These are phyloP conservation scores for Cladorrhinum samala DNA, from an alignment of 495 filamentous ascomycete species.

Conservation along the genomic window DNA sequence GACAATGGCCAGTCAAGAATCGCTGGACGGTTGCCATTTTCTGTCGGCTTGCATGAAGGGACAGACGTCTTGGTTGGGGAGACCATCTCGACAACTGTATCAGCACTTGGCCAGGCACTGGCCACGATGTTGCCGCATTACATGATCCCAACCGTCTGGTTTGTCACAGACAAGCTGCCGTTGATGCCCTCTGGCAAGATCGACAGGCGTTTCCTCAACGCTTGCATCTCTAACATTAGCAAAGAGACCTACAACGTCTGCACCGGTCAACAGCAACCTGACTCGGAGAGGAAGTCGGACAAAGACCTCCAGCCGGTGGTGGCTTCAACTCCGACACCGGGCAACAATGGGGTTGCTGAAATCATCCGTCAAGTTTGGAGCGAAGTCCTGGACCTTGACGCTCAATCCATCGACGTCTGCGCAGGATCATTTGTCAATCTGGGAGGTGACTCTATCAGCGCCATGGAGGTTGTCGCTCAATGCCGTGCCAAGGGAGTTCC, in stretches of 20 bases:
- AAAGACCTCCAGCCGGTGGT: too few relatives aligned
- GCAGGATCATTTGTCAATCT: conserved; percentile 47
- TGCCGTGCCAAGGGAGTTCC: conserved; percentile 1
- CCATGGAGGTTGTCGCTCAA: conserved; percentile 37
- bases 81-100: neutral
- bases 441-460: conserved; percentile 57
- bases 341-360: conserved; percentile 6
- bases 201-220: conserved; percentile 9
- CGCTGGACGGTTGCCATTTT: neutral
- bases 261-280: neutral
- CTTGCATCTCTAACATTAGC: conserved; percentile 6
- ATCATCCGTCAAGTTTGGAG: conserved; percentile 11
- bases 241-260: conserved; percentile 7
- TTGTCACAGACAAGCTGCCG: conserved; percentile 17
- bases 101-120: neutral
- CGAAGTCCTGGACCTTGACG: conserved; percentile 10
- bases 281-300: neutral
- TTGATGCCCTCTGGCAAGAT: conserved; percentile 23
- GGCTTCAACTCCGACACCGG: neutral
- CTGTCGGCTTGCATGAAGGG: neutral
- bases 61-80: neutral
- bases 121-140: conserved; percentile 17
- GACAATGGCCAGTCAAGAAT: neutral
- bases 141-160: conserved; percentile 22
- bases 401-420: conserved; percentile 28